Conservation (phyloP, 305 asterid species). For the Euphrasia arctica region DNA sequence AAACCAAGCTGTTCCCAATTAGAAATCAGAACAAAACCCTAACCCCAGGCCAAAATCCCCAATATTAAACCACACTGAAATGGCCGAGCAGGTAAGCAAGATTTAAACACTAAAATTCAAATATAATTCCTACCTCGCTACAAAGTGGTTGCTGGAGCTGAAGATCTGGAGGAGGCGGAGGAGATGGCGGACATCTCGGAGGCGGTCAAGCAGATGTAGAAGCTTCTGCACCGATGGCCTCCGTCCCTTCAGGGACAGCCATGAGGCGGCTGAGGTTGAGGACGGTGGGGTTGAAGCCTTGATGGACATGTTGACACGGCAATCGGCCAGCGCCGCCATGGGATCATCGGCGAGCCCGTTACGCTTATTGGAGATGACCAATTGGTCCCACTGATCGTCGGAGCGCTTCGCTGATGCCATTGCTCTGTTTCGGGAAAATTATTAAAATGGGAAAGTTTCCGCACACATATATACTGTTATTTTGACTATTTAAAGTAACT, state of each 20-base stretch:
- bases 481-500: conserved; percentile 22
- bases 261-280: conserved; percentile 82
- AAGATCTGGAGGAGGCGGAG: conserved; percentile 1
- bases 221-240: not conserved
- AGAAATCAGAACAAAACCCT: too few species aligned
- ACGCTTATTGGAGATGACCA: not conserved
- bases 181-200: not conserved
- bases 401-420: not conserved
- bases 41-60: too few species aligned
- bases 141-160: not conserved
- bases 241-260: conserved; percentile 22
- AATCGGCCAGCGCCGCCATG: conserved; percentile 61
- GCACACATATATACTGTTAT: too few species aligned
- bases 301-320: conserved; percentile 93
- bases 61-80: too few species aligned
- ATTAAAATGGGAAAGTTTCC: too few species aligned
- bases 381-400: conserved; percentile 1
- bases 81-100: too few species aligned
- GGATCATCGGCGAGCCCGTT: conserved; percentile 39
- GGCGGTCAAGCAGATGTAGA: not conserved
- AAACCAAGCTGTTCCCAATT: too few species aligned
- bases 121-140: not conserved
- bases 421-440: too few species aligned
- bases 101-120: too few species aligned
- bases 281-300: conserved; percentile 98